Evolutionary conservation across 2,329 filamentous ascomycete genomes (phyloP).

Genomic region (Hymenoscyphus fructigenus): DNA sequence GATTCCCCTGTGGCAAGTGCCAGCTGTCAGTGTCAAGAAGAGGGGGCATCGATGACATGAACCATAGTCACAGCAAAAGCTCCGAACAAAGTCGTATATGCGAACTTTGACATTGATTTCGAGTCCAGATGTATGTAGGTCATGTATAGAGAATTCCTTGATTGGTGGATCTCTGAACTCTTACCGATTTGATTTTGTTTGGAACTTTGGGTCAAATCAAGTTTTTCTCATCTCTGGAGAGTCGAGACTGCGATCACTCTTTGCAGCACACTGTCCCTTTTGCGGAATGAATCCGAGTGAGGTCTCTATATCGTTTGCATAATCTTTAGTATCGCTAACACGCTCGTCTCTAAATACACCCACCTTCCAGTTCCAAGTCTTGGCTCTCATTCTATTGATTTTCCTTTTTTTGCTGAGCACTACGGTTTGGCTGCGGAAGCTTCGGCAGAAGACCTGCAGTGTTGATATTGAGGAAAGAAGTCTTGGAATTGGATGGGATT

Average conservation of each 20-base stretch:
- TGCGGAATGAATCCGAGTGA: neutral
- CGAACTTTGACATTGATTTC: neutral
- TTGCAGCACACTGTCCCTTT: neutral
- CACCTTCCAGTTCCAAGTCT: constrained; percentile 11
- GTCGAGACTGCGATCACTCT: too few species aligned
- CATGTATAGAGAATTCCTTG: neutral
- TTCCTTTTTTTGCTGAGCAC: neutral
- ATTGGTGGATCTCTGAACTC: neutral
- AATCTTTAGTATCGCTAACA: constrained; percentile 5
- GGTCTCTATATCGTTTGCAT: neutral
- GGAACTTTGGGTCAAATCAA: too few species aligned
- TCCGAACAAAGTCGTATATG: neutral
- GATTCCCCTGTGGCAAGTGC: neutral
- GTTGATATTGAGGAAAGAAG: neutral
- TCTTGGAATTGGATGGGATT: neutral
- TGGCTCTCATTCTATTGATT: constrained; percentile 1
- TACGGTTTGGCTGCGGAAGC: neutral
- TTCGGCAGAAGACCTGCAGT: neutral
- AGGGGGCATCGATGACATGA: neutral
- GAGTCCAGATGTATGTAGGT: neutral
- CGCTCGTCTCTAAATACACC: constrained; percentile 1
- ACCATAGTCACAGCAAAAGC: neutral
- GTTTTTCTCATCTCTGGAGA: neutral
- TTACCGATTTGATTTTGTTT: neutral
- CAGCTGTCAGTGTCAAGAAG: neutral